These are phyloP conservation scores for Colletotrichum sp. DNA, from an alignment of 2,329 filamentous ascomycete species.

Conservation along the genomic window DNA sequence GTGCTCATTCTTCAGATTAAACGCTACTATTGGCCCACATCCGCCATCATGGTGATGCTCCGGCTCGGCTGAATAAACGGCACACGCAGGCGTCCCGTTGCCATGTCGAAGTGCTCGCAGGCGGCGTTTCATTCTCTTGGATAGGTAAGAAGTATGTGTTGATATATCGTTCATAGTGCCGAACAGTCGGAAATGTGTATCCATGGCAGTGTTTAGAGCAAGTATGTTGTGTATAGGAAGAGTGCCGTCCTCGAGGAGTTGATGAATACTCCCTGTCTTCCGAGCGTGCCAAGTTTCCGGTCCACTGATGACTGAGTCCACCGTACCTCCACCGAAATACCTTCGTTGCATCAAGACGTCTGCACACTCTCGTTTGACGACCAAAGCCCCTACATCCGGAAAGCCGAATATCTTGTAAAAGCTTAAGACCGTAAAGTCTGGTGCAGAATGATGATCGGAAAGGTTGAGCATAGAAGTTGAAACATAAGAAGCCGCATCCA, in stretches of 20 bases:
- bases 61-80: neutral
- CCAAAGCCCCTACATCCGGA: constrained; percentile 60
- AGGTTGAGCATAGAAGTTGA: constrained; percentile 81
- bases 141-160: neutral
- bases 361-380: neutral
- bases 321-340: neutral
- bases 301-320: neutral
- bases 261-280: neutral
- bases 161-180: neutral
- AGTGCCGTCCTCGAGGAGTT: neutral
- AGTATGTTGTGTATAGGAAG: neutral
- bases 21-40: neutral
- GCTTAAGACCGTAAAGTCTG: constrained; percentile 87
- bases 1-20: neutral
- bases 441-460: constrained; percentile 61
- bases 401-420: constrained; percentile 99
- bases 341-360: neutral
- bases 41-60: neutral
- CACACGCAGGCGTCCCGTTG: neutral
- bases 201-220: neutral
- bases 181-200: neutral
- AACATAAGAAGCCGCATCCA: constrained; percentile 77
- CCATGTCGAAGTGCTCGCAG: neutral
- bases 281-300: neutral
- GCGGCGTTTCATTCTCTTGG: neutral